A percentile compares a stretch with the other conserved stretches of the same genome.
phyloP scores from a whole-genome alignment of 768 basidiomycete genomes.

The Tulasnella sp. region DNA sequence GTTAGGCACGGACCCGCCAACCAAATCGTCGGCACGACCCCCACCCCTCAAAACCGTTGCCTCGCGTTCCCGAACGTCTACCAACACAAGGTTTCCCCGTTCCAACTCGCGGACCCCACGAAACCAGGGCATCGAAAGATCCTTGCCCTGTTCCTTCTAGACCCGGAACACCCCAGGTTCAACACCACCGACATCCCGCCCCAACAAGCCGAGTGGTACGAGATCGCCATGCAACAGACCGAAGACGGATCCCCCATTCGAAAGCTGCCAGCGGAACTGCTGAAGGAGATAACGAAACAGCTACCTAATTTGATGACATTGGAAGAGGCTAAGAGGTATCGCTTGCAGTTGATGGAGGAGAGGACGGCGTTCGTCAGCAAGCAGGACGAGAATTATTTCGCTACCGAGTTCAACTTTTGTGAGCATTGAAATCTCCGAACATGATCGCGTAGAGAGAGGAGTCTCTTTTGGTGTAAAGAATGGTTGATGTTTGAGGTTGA shows the following conservation, averaged over 20 bases:
- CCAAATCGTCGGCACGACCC: background rate
- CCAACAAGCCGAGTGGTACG: background rate
- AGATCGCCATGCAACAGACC: background rate
- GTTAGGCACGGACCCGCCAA: background rate
- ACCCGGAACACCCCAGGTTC: background rate
- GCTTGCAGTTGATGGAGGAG: conserved; percentile 3
- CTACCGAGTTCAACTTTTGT: conserved; percentile 1
- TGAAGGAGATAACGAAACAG: background rate
- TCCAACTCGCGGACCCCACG: conserved; percentile 2
- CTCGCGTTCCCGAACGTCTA: conserved; percentile 14
- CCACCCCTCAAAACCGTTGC: background rate
- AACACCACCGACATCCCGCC: conserved; percentile 3
- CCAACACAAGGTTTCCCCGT: conserved; percentile 10
- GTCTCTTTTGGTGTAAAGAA: background rate
- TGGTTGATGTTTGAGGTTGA: too few species aligned
- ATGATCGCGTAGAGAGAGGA: background rate
- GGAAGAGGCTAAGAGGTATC: conserved; percentile 5
- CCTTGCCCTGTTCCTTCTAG: conserved; percentile 3
- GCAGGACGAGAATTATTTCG: background rate
- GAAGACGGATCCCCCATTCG: background rate
- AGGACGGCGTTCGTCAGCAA: background rate
- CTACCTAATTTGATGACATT: background rate
- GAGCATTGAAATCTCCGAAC: background rate
- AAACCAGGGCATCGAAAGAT: conserved; percentile 14
- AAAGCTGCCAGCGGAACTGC: background rate